Percentiles rank a stretch among this genome's conserved stretches.
phyloP scores from a whole-genome alignment of 2,329 filamentous ascomycete genomes.

The Neopestalotiopsis rosae region DNA sequence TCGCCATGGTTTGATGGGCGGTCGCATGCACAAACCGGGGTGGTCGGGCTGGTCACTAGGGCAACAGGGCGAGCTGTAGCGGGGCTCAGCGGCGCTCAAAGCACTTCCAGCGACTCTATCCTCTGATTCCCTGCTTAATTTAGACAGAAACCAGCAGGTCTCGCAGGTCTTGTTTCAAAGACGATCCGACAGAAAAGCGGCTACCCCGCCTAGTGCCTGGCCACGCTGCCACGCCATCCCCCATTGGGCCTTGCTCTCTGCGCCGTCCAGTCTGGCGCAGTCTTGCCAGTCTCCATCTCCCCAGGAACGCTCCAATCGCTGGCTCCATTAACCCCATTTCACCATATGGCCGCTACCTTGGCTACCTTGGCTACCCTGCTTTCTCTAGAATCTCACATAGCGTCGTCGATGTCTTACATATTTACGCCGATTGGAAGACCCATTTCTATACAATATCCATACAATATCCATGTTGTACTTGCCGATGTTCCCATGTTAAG shows the following conservation, averaged over 20 bases:
- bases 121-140: slow-evolving; percentile 10
- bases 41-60: not conserved
- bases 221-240: not conserved
- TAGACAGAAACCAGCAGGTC: slow-evolving; percentile 11
- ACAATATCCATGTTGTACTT: not conserved
- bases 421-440: not conserved
- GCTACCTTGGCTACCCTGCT: not conserved
- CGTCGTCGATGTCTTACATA: not conserved
- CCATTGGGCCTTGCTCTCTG: not conserved
- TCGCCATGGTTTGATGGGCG: not conserved
- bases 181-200: not conserved
- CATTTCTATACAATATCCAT: not conserved
- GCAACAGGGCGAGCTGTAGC: slow-evolving; percentile 9
- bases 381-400: not conserved
- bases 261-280: not conserved
- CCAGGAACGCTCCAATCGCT: not conserved
- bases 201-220: not conserved
- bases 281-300: not conserved
- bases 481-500: not conserved
- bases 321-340: not conserved
- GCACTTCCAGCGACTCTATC: not conserved
- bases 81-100: not conserved
- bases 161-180: slow-evolving; percentile 2
- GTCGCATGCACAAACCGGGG: slow-evolving; percentile 1
- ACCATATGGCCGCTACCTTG: not conserved